phyloP scores from a whole-genome alignment of 148 eudicot genomes.

The Arbutus unedo region DNA sequence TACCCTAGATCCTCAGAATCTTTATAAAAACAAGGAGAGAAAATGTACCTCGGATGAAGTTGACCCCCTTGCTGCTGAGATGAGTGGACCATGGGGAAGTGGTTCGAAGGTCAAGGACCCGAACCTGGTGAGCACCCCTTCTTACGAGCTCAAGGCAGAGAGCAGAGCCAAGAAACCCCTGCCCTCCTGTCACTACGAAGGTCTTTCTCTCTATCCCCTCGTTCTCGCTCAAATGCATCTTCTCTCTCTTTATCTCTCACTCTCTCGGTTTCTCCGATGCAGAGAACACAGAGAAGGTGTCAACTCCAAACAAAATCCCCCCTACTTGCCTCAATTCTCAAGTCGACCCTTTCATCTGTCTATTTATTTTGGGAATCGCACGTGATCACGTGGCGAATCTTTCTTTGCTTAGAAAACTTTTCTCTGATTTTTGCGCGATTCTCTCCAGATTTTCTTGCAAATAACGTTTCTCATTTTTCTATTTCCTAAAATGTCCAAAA shows the following conservation, averaged over 20 bases:
- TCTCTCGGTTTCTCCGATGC: neutral
- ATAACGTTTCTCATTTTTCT: no score
- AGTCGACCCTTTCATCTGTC: no score
- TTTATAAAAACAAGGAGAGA: neutral
- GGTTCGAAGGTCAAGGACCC: conserved; percentile 54
- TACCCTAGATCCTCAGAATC: neutral
- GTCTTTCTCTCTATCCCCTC: conserved; percentile 82
- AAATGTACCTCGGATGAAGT: conserved; percentile 39
- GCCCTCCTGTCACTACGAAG: conserved; percentile 77
- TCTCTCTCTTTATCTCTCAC: neutral
- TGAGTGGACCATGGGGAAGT: conserved; percentile 49
- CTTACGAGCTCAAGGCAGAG: conserved; percentile 73
- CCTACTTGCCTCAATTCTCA: no score
- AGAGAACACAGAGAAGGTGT: neutral
- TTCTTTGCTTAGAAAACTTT: no score
- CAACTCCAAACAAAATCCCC: no score
- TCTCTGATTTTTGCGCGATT: no score
- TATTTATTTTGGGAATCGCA: no score
- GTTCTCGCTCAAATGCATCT: conserved; percentile 82
- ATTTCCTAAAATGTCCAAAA: no score
- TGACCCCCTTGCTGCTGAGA: conserved; percentile 44
- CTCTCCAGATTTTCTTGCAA: no score
- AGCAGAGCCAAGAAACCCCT: conserved; percentile 78
- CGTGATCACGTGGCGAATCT: no score
- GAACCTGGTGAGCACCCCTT: conserved; percentile 68